Evolutionary conservation across 2,329 filamentous ascomycete species (phyloP), one percentile per base, ranked within the genome.

Genomic region (Monosporascus sp.): DNA sequence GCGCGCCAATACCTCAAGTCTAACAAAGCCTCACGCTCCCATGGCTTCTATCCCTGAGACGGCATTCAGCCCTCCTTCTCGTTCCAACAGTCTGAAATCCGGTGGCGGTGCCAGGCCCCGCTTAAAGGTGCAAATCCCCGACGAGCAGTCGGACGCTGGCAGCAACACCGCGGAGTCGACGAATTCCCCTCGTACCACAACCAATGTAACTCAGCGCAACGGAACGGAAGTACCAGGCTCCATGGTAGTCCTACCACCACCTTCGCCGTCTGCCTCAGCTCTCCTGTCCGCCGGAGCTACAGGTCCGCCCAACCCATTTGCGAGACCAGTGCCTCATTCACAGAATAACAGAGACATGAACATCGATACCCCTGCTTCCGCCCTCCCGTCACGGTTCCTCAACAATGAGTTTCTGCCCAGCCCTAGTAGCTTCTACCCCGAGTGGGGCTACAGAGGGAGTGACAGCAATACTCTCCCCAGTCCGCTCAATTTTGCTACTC

Each of bases 271-370:
- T 31, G 89, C 90, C 2, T 88, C 88, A 22, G 85, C 90, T 2
- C 77, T 97, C 7, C 77, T 97, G 52, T 96, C 91, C 48, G 94
- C 94, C 0, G 94, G 94, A 41, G 93, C 94, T 8, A 88, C 87
- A 38, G 94, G 94, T 0, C 94, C 94, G 15, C 91, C 91, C 2
- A 99, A 99, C 68, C 94, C 94, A 0, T 99, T 97, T 69, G 94
- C 94, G 7, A 82, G 93, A 43, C 94, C 93, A 1, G 82, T 86
- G 25, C 90, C 89, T 5, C 89, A 91, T 27, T 78, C 83, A 53
- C 83, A 80, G 62, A 75, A 65, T 55, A 74, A 68, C 49, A 72
- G 77, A 55, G 74, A 74, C 52, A 86, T 82, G 70, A 72, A 72
- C 57, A 81, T 83, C 46, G 86, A 94, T 66, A 94, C 94, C 0